These are phyloP conservation scores for Suillus plorans DNA, from an alignment of 768 basidiomycete species.

Conservation along the genomic window DNA sequence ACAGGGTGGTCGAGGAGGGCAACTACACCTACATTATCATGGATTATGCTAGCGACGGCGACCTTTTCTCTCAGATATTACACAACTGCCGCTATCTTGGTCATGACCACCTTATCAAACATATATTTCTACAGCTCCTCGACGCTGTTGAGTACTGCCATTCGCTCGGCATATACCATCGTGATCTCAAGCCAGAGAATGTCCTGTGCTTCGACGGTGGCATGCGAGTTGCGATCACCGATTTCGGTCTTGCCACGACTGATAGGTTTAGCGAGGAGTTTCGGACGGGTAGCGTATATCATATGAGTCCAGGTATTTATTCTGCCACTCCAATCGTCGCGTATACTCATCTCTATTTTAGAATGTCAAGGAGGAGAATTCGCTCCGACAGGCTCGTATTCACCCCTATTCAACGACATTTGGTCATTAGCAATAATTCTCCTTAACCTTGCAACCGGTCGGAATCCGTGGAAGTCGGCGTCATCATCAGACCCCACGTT, in stretches of 20 bases:
- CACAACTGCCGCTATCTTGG: slow-evolving; percentile 76
- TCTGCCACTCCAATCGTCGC: slow-evolving; percentile 11
- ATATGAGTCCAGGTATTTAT: slow-evolving; percentile 83
- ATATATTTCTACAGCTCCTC: slow-evolving; percentile 90
- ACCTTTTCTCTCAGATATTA: slow-evolving; percentile 90
- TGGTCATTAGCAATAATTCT: slow-evolving; percentile 98
- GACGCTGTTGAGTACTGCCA: slow-evolving; percentile 95
- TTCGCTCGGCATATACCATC: slow-evolving; percentile 88
- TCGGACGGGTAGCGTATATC: slow-evolving; percentile 95
- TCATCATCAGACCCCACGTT: slow-evolving; percentile 83
- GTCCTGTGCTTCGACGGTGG: slow-evolving; percentile 84
- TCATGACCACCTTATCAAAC: slow-evolving; percentile 79
- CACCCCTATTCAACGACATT: slow-evolving; percentile 86
- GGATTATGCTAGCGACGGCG: slow-evolving; percentile 89
- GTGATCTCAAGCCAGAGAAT: slow-evolving; percentile 97
- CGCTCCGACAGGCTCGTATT: slow-evolving; percentile 67
- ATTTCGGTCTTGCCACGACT: slow-evolving; percentile 93
- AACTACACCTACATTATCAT: slow-evolving; percentile 87
- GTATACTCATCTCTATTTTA: slow-evolving; percentile 36
- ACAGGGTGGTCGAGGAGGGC: slow-evolving; percentile 83
- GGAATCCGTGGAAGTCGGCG: slow-evolving; percentile 96
- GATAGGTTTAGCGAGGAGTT: slow-evolving; percentile 85
- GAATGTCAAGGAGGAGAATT: slow-evolving; percentile 83
- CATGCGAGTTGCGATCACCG: slow-evolving; percentile 79
- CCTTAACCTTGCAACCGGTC: slow-evolving; percentile 90